Evolutionary conservation across 805 yeast species (phyloP), one percentile per base, ranked within the genome.

Genomic region (Torulaspora delbrueckii): DNA sequence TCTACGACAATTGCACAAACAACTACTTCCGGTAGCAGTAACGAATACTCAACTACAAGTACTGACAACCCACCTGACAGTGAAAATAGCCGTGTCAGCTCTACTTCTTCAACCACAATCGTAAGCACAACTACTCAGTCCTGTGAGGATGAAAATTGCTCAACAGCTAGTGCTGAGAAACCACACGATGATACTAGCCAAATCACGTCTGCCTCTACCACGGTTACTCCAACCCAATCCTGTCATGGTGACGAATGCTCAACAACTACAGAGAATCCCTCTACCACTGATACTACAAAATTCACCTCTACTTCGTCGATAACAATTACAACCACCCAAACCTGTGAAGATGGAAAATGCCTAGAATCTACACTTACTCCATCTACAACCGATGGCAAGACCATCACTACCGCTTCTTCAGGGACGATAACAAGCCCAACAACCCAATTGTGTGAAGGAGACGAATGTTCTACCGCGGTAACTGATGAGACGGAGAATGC

Each of bases 281-380:
- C 39, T 5, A 30, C 35, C 14, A 28, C 30, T n/a, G 26, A 18
- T n/a, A 12, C 16, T n/a, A 32, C 37, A 9, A 10, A 14, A 24
- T 24, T 16, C 8, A 14, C 23, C 12, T 30, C 27, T 12, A 40
- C 37, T n/a, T 32, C 37, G 3, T 40, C 31, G 16, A 22, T 34
- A 12, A 32, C 31, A 13, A 24, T 25, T 14, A 40, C 37, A 32
- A 40, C 37, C 24, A 32, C 37, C 10, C 34, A 32, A 14, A 23
- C 38, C 13, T 43, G 47, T 28, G 33, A 25, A 19, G 47, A 26
- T 8, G 34, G 19, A 9, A 25, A 18, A 9, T 43, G 47, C 19
- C 14, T 10, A 18, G 10, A 7, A 31, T 13, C 19, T 16, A 26
- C 30, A 2, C 30, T 12, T 10, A 16, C 27, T 8, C 18, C 27